phyloP scores from a whole-genome alignment of 192 early-diverging fungal species.

The Backusella macrospora region DNA sequence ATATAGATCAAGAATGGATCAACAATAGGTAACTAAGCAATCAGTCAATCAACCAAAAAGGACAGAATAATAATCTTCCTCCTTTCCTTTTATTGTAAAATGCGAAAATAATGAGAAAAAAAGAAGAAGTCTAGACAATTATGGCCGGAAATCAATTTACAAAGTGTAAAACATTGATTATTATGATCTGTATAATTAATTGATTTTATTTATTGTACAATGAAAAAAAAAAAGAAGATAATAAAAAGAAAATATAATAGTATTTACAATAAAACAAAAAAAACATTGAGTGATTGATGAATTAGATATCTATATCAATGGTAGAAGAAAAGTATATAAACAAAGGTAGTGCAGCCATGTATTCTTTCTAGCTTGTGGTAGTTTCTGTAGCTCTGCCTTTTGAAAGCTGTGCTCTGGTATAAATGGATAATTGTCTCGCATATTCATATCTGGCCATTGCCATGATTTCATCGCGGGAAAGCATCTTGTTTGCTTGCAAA shows the following conservation, averaged over 20 bases:
- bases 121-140: neutral
- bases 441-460: conserved; percentile 34
- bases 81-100: conserved; percentile 3
- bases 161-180: neutral
- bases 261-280: conserved; percentile 13
- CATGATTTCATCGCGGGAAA: conserved; percentile 26
- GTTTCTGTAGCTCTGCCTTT: neutral
- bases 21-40: neutral
- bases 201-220: neutral
- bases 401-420: conserved; percentile 20
- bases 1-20: neutral
- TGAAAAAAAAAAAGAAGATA: neutral
- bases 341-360: no score
- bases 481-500: neutral
- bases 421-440: conserved; percentile 25
- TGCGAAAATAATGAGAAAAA: neutral
- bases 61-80: neutral
- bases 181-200: neutral
- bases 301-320: neutral
- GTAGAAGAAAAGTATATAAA: no score
- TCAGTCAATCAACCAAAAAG: neutral
- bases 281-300: neutral
- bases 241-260: neutral
- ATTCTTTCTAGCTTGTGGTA: neutral
- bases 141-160: neutral